phyloP scores from a whole-genome alignment of 345 rosid species.

The Camelina neglecta region DNA sequence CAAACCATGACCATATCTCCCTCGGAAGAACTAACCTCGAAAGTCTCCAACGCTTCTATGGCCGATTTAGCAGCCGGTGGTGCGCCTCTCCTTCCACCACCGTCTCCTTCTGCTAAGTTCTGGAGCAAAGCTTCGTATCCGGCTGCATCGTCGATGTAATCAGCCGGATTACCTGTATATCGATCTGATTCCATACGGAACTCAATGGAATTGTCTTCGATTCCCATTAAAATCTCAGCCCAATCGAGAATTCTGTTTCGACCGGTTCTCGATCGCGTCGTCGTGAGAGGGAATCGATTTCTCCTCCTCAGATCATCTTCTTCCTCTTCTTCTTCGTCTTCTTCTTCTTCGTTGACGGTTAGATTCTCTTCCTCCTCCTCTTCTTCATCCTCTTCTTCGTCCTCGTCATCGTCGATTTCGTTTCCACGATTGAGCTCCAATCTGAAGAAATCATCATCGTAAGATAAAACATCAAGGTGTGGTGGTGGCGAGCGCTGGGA shows the following conservation, averaged over 20 bases:
- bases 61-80: constrained; percentile 67
- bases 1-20: constrained; percentile 47
- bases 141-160: constrained; percentile 60
- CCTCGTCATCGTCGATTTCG: constrained; percentile 58
- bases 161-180: constrained; percentile 61
- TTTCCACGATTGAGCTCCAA: constrained; percentile 66
- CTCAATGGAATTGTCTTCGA: constrained; percentile 71
- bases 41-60: constrained; percentile 49
- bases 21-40: constrained; percentile 45
- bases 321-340: constrained; percentile 44
- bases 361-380: constrained; percentile 48
- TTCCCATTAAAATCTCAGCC: constrained; percentile 74
- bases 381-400: constrained; percentile 55
- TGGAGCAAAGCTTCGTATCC: constrained; percentile 70
- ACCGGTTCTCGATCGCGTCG: constrained; percentile 62
- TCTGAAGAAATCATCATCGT: constrained; percentile 67
- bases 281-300: constrained; percentile 50
- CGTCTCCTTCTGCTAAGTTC: constrained; percentile 68
- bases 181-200: constrained; percentile 62
- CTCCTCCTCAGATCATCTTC: constrained; percentile 55
- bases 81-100: constrained; percentile 63
- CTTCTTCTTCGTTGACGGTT: constrained; percentile 21
- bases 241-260: constrained; percentile 71
- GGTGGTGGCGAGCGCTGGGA: constrained; percentile 45
- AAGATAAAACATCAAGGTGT: constrained; percentile 44